A percentile compares a stretch with the other conserved stretches of the same genome.
phyloP scores from a whole-genome alignment of 2,329 filamentous ascomycete species.

The Colletotrichum tropicale region DNA sequence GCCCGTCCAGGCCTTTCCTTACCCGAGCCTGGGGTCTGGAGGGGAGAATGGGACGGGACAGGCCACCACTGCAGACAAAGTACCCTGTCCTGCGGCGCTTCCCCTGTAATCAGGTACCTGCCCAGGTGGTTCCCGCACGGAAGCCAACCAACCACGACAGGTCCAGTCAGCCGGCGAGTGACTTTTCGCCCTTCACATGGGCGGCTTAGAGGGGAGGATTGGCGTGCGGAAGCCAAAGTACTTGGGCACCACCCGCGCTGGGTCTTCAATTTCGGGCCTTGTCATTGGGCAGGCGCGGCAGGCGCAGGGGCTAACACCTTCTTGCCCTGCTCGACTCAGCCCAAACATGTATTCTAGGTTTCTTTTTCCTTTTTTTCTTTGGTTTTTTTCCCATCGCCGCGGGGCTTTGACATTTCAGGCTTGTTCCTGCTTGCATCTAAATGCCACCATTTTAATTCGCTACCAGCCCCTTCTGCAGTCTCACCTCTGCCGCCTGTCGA shows the following conservation, averaged over 20 bases:
- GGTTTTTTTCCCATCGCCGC: background rate
- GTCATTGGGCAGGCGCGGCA: constrained; percentile 21
- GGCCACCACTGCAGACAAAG: constrained; percentile 3
- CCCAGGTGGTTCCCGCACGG: background rate
- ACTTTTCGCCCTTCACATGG: constrained; percentile 16
- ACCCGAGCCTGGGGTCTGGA: background rate
- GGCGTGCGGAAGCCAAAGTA: constrained; percentile 18
- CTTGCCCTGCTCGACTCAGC: constrained; percentile 17
- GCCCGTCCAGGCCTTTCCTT: constrained; percentile 8
- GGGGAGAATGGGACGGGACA: background rate
- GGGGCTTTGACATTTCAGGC: background rate
- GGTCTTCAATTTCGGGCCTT: background rate
- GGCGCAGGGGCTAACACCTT: constrained; percentile 7
- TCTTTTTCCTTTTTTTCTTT: background rate
- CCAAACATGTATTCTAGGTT: background rate
- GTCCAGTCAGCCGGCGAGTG: constrained; percentile 14
- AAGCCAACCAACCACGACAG: constrained; percentile 9
- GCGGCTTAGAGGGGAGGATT: background rate
- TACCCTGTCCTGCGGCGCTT: background rate
- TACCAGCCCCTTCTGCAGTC: background rate
- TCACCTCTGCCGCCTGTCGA: background rate
- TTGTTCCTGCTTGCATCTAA: background rate
- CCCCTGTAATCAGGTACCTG: background rate
- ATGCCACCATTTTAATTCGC: background rate
- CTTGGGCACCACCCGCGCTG: constrained; percentile 18